Evolutionary conservation across 495 filamentous ascomycete genomes (phyloP).

Genomic region (Xylaria intraflava): DNA sequence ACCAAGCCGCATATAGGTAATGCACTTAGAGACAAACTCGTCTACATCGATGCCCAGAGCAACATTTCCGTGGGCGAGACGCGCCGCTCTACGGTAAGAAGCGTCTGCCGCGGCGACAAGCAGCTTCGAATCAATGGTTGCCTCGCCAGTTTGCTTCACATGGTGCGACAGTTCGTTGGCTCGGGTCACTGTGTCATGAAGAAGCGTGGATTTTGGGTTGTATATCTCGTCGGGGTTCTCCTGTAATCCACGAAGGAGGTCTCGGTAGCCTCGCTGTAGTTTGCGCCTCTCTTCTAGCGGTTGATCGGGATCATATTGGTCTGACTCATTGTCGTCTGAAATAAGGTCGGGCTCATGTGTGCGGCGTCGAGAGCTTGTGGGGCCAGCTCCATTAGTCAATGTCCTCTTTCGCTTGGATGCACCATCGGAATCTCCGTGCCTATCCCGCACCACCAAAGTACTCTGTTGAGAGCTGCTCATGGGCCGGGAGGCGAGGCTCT

Average conservation of each 20-base stretch:
- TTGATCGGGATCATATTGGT: slow-evolving; percentile 82
- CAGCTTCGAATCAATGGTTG: slow-evolving; percentile 79
- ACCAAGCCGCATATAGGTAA: slow-evolving; percentile 74
- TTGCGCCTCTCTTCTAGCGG: slow-evolving; percentile 67
- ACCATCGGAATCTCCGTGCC: slow-evolving; percentile 27
- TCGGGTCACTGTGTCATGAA: slow-evolving; percentile 54
- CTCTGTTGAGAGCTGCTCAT: slow-evolving; percentile 13
- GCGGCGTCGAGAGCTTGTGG: slow-evolving; percentile 30
- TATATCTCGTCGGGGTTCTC: slow-evolving; percentile 66
- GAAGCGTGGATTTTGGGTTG: slow-evolving; percentile 50
- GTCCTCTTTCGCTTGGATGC: slow-evolving; percentile 48
- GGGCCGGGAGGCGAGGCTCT: slow-evolving; percentile 12
- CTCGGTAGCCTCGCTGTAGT: slow-evolving; percentile 61
- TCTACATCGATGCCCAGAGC: slow-evolving; percentile 78
- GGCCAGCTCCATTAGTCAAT: slow-evolving; percentile 38
- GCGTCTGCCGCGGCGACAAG: slow-evolving; percentile 74
- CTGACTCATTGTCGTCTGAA: slow-evolving; percentile 38
- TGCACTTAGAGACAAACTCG: slow-evolving; percentile 88
- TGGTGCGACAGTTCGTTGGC: slow-evolving; percentile 58
- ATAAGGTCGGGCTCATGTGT: slow-evolving; percentile 30
- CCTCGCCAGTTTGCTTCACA: slow-evolving; percentile 90
- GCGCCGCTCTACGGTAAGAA: slow-evolving; percentile 62
- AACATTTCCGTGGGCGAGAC: slow-evolving; percentile 61
- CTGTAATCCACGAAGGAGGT: slow-evolving; percentile 59
- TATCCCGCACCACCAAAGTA: slow-evolving; percentile 26